Evolutionary conservation across 2,329 filamentous ascomycete species (phyloP), one percentile per base, ranked within the genome.

Genomic region (Paraconiothyrium brasiliense): DNA sequence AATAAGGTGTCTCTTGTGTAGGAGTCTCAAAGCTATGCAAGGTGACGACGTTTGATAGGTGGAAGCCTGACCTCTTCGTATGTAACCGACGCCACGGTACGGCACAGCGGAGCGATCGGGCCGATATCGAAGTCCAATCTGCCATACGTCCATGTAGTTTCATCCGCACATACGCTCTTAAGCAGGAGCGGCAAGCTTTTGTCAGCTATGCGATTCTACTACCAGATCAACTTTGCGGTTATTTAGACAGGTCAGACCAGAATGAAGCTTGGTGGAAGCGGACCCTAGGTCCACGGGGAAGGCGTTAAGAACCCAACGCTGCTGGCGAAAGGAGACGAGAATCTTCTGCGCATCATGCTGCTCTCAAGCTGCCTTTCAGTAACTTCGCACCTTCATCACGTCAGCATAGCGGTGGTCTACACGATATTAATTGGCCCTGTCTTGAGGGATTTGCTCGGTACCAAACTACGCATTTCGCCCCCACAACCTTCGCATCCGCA

Each of bases 21-120:
- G 24, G 11, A 11, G 20, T 44, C 7, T 30, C 24, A 43, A 35
- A 32, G 27, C 22, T 37, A 44, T 24, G 27, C 37, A 14, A 44
- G 11, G 37, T 22, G 5, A 43, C 13, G 11, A 24, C 5, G 16
- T 24, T 43, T 54, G 51, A 54, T 54, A 54, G 51, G 51, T 44
- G 22, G 51, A 44, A 43, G 22, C 5, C 24, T n/a, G 24, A 32
- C 14, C 24, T 10, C 30, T 32, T 16, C n/a, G 51, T 35, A 54
- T 54, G 51, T 20, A 32, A 22, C 34, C 32, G 13, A 35, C 39
- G 51, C 51, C 51, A 54, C 49, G 22, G 51, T 37, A 51, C 48
- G 48, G 48, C 16, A 34, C 32, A 34, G n/a, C 51, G 51, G 51
- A 41, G 37, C 39, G 37, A 22, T 27, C 51, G 51, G 24, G 22